These are phyloP conservation scores for Heterobasidion irregulare DNA, from an alignment of 1,284 basidiomycete genomes.

Conservation along the genomic window DNA sequence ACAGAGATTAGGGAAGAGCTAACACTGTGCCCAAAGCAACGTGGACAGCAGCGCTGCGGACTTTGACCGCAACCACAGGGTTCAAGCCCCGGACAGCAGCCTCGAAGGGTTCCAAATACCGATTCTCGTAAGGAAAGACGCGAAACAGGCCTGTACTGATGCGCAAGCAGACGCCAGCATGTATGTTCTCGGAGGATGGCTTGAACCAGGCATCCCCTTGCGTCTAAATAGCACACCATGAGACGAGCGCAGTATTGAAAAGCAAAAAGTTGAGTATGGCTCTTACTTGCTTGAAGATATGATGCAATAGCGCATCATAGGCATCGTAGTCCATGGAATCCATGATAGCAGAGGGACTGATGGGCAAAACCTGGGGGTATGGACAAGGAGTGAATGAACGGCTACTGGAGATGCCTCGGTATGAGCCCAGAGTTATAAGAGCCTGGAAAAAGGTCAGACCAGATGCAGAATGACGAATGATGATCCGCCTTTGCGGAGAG, in stretches of 20 bases:
- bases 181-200: slow-evolving; percentile 61
- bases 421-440: too few species aligned
- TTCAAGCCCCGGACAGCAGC: slow-evolving; percentile 64
- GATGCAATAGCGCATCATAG: slow-evolving; percentile 63
- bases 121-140: slow-evolving; percentile 62
- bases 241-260: not conserved
- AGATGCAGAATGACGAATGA: too few species aligned
- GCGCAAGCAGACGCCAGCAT: slow-evolving; percentile 61
- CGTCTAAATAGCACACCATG: slow-evolving; percentile 29
- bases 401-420: too few species aligned
- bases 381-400: too few species aligned
- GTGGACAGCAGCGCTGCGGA: slow-evolving; percentile 74
- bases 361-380: too few species aligned
- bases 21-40: slow-evolving; percentile 65
- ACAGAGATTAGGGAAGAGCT: slow-evolving; percentile 20
- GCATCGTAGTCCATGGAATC: slow-evolving; percentile 61
- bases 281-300: slow-evolving; percentile 42
- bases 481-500: too few species aligned
- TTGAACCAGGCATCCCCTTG: slow-evolving; percentile 73
- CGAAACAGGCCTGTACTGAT: slow-evolving; percentile 55
- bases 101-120: slow-evolving; percentile 57
- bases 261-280: slow-evolving; percentile 12
- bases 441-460: too few species aligned
- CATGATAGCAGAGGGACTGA: not conserved
- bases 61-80: slow-evolving; percentile 74